A percentile compares a stretch with the other conserved stretches of the same genome.
These are phyloP conservation scores for Coemansia brasiliensis DNA, from an alignment of 192 early-diverging fungal species.

Conservation along the genomic window DNA sequence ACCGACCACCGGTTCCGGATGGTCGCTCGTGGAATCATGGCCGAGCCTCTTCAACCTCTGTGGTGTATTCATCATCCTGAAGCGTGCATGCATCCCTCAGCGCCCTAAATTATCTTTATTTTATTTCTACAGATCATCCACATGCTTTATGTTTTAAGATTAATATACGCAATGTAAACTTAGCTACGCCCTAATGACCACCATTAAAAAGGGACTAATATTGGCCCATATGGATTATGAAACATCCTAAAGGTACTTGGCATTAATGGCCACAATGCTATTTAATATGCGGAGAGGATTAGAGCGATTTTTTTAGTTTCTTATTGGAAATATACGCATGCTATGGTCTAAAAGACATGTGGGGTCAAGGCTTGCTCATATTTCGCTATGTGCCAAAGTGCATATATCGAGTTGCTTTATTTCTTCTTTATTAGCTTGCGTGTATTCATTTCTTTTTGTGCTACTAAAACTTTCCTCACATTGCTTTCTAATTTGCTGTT, in stretches of 20 bases:
- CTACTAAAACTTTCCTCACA: background rate
- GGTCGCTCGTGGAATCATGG: constrained; percentile 63
- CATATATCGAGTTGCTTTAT: constrained; percentile 7
- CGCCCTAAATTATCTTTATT: background rate
- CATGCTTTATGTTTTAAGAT: background rate
- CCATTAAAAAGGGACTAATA: too few species aligned
- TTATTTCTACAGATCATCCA: background rate
- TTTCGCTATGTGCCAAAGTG: background rate
- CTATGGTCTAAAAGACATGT: constrained; percentile 8
- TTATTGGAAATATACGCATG: background rate
- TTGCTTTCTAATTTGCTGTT: too few species aligned
- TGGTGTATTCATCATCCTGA: constrained; percentile 66
- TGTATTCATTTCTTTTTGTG: background rate
- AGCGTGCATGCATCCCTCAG: constrained; percentile 27
- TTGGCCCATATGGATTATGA: constrained; percentile 1
- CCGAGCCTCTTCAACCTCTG: constrained; percentile 68
- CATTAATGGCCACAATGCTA: too few species aligned
- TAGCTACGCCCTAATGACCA: too few species aligned
- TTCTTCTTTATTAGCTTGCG: constrained; percentile 2
- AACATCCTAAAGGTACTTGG: background rate
- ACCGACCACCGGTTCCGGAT: constrained; percentile 70
- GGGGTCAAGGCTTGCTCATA: background rate
- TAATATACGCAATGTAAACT: background rate
- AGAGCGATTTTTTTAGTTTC: too few species aligned
- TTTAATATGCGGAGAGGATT: too few species aligned